Base-by-base conservation (phyloP, 345 rosid genomes). In the Jatropha curcas region DNA sequence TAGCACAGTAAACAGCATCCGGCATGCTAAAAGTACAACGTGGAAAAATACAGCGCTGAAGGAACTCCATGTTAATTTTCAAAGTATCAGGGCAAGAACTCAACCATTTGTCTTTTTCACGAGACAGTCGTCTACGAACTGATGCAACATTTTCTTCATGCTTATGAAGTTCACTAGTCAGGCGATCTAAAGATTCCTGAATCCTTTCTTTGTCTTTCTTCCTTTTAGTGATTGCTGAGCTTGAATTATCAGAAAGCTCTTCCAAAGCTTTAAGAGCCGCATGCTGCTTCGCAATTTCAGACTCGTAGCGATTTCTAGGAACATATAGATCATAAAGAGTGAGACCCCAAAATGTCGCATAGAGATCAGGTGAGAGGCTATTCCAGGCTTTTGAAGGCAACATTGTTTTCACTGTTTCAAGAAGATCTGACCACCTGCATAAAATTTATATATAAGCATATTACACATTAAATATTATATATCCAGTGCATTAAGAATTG, bases 11-110 rank as follows among this genome's bases (percentile, higher is more conserved):
- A 48, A 96, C 95, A 53, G 98, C 96, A 88, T 96, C 99, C 57
- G 97, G 96, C 98, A 96, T 96, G 87, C 99, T 93, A 84, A 96
- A 96, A 71, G 96, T 96, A 81, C 99, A 96, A 37, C 99, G 98
- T 20, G 99, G 99, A 73, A 96, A 93, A 70, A 96, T 93, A 81
- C 98, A 96, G 59, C 97, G 98, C 76, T 96, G 99, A 73, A 96
- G 93, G 79, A 96, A 96, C 87, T 96, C 99, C 97, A 96, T 91
- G 78, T 96, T 96, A 71, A 96, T 96, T 89, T 93, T 96, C 82
- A 96, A 76, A 60, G 99, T 91, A 82, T 93, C 99, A 72, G 97
- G 98, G 77, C 99, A 96, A 64, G 98, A 91, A 76, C 95, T 96
- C 85, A 93, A 76, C 99, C 99, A 96, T 71, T 83, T 91, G 80